These are phyloP conservation scores for Laburnicola sp. DNA, from an alignment of 2,329 filamentous ascomycete genomes.

Conservation along the genomic window DNA sequence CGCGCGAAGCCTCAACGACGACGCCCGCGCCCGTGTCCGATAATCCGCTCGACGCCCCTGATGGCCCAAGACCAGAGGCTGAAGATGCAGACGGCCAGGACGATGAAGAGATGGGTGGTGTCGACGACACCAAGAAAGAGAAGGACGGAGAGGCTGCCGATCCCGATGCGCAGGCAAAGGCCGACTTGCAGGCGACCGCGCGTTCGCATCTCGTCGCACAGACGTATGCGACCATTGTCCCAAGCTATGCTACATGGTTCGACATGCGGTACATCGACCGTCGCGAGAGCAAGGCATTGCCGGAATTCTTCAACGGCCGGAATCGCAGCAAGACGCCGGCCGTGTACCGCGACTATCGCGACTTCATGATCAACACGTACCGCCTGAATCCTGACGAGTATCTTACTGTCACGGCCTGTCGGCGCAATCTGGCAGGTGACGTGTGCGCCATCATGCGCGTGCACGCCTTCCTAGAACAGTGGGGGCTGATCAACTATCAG, in stretches of 20 bases:
- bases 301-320: constrained; percentile 97
- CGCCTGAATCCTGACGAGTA: constrained; percentile 94
- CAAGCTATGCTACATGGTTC: constrained; percentile 98
- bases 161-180: constrained; percentile 69
- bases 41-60: constrained; percentile 70
- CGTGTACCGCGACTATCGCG: constrained; percentile 97
- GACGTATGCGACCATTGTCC: constrained; percentile 92
- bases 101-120: constrained; percentile 69
- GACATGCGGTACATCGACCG: constrained; percentile 93
- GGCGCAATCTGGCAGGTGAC: constrained; percentile 92
- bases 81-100: constrained; percentile 64
- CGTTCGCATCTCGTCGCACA: constrained; percentile 91
- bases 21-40: constrained; percentile 61
- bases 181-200: constrained; percentile 79
- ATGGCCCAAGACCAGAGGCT: constrained; percentile 60
- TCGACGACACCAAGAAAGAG: constrained; percentile 45
- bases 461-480: constrained; percentile 96
- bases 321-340: constrained; percentile 97
- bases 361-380: constrained; percentile 99
- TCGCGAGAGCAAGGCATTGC: constrained; percentile 90
- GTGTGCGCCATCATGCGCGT: constrained; percentile 99
- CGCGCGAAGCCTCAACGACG: constrained; percentile 60
- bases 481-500: constrained; percentile 99
- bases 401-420: constrained; percentile 92
- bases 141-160: constrained; percentile 41